Percentiles rank a stretch among this genome's conserved stretches.
Conservation (phyloP, 495 filamentous ascomycete species). For the Oidiodendron maius region DNA sequence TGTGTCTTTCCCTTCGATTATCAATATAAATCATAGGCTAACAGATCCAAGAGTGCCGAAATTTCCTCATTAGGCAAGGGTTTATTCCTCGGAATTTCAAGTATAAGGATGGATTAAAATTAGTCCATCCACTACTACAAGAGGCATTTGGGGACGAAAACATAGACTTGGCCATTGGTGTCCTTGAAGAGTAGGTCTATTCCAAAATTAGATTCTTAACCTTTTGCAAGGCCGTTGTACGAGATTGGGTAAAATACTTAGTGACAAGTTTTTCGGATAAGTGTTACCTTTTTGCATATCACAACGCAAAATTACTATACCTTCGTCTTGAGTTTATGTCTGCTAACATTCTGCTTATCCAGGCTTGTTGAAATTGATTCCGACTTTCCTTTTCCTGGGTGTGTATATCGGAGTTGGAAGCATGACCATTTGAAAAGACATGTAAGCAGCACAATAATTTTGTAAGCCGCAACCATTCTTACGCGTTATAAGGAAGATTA, state of each 20-base stretch:
- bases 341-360: neutral
- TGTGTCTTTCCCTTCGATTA: neutral
- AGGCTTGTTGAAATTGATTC: constrained; percentile 8
- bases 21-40: neutral
- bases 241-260: too few relatives aligned
- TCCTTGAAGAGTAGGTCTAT: constrained; percentile 1
- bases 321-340: neutral
- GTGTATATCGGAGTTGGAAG: constrained; percentile 4
- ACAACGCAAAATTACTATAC: too few relatives aligned
- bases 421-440: constrained; percentile 5
- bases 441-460: constrained; percentile 2
- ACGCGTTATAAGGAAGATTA: constrained; percentile 3
- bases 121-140: constrained; percentile 1
- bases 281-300: too few relatives aligned
- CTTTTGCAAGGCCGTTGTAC: too few relatives aligned
- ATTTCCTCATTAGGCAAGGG: neutral
- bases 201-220: too few relatives aligned
- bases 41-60: neutral
- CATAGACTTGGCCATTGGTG: constrained; percentile 6
- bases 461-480: neutral
- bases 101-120: constrained; percentile 10
- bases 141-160: constrained; percentile 10
- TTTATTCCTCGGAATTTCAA: constrained; percentile 4
- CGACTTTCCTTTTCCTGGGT: neutral
- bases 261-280: too few relatives aligned